Evolutionary conservation across 208 protist genomes (phyloP), one percentile per base, ranked within the genome.

Genomic region (Leishmania amazonensis): DNA sequence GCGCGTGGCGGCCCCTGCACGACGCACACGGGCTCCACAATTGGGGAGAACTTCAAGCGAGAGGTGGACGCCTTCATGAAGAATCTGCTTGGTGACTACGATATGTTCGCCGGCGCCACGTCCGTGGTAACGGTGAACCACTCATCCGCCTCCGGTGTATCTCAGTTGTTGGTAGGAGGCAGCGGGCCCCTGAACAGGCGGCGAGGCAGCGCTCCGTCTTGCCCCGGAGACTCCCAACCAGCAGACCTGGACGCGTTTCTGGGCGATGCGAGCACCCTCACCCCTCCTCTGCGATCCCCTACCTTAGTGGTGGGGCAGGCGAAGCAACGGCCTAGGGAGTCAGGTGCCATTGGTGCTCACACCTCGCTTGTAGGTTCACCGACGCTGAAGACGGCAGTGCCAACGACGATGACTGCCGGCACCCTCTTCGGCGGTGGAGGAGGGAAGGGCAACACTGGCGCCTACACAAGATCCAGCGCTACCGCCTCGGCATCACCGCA

Each of bases 21-120:
- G n/a, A 78, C 11, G 47, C 67, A 67, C n/a, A 17, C 31, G 31
- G 62, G 31, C 47, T 58, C 31, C 53, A 15, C 68, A 17, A 53
- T 86, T 40, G 72, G 81, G 58, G 76, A 83, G 40, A 83, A 88
- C 45, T 87, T 88, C 58, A 87, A 88, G 71, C 77, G 85, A 35
- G 87, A 88, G 62, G 84, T 90, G n/a, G 87, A 88, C 57, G 78
- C 83, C 28, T 38, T 90, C 75, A 83, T 88, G 82, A 80, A 72
- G 62, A 83, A 77, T n/a, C 28, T 86, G 40, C 35, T 89, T 24
- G 82, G 76, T 70, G 76, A 75, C 72, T 85, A 84, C 65, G 67
- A 84, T 70, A 15, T 81, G 53, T 71, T 45, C 1, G 38, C 60
- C 65, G 47, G 78, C 31, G 60, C 71, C 53, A 73, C 42, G 1